A percentile compares a stretch with the other conserved stretches of the same genome.
phyloP scores from a whole-genome alignment of 805 yeast species.

The Candida boidinii region DNA sequence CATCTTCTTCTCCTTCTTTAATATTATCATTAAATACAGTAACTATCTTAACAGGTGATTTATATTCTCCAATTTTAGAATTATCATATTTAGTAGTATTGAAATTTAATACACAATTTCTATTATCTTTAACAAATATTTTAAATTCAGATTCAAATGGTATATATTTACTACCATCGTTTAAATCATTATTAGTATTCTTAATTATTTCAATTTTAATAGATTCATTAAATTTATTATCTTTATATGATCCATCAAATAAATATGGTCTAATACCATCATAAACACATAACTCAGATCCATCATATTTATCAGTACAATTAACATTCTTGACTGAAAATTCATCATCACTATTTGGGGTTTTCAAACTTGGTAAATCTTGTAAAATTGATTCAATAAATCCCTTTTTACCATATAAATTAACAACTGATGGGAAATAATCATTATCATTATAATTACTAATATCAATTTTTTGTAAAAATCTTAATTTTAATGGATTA shows the following conservation, averaged over 20 bases:
- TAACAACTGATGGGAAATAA: conserved; percentile 26
- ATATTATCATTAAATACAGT: conserved; percentile 36
- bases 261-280: conserved; percentile 41
- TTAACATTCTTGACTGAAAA: conserved; percentile 16
- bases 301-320: conserved; percentile 34
- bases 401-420: conserved; percentile 43
- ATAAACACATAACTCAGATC: conserved; percentile 46
- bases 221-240: conserved; percentile 31
- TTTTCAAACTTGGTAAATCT: conserved; percentile 60
- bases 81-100: conserved; percentile 36
- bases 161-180: conserved; percentile 36
- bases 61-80: conserved; percentile 22
- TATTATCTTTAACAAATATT: conserved; percentile 50
- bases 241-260: conserved; percentile 25
- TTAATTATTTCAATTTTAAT: conserved; percentile 42
- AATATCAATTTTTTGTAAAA: conserved; percentile 53
- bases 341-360: no score
- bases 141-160: conserved; percentile 57
- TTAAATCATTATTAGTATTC: conserved; percentile 31
- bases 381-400: conserved; percentile 35
- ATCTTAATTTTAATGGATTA: conserved; percentile 66
- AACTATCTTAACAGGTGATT: conserved; percentile 58
- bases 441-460: conserved; percentile 12
- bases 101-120: conserved; percentile 58
- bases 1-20: conserved; percentile 3